Evolutionary conservation across 1,139 yeast genomes (phyloP), one percentile per base, ranked within the genome.

Genomic region (Hansenula sp.): DNA sequence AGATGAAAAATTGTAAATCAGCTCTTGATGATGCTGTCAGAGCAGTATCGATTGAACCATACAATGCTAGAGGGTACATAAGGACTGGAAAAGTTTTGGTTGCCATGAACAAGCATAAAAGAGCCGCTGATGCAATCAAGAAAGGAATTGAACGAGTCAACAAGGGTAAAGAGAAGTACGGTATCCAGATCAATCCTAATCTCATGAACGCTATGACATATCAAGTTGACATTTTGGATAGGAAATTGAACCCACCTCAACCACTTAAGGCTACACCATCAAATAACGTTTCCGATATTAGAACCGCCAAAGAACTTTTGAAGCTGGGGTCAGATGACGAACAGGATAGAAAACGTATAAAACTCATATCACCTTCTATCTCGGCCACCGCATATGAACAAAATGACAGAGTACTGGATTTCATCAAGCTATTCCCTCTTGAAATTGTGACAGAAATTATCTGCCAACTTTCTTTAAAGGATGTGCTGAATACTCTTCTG

Each of bases 41-140:
- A 36, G 62, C 77, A 51, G 62, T 75, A 3, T 56, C 61, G 17
- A 44, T 68, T 2, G 85, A 81, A 40, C 85, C 87, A 0, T 63
- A 72, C 37, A 74, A 79, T 36, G 70, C 82, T 50, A 81, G 77
- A 57, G 83, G 86, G 1, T 81, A 81, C 52, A 61, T 83, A 25
- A 58, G 89, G 40, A 58, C 67, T 1, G 78, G 80, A 2, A 81
- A 79, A 53, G 50, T 79, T 2, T 60, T 72, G 21, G 53, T 60
- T 40, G 46, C 54, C 9, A 47, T 62, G 44, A 61, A 63, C 0
- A 59, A 66, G 33, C 61, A 67, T 7, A 43, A 58, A 2, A 75
- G 71, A 27, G 82, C 86, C 0, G 71, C 66, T 49, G 63, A 67
- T 32, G 57, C 57, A 6, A 71, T 71, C 47, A 72, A 70, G 41